These are phyloP conservation scores for Sporothrix variecibatus DNA, from an alignment of 2,329 filamentous ascomycete genomes.

Conservation along the genomic window DNA sequence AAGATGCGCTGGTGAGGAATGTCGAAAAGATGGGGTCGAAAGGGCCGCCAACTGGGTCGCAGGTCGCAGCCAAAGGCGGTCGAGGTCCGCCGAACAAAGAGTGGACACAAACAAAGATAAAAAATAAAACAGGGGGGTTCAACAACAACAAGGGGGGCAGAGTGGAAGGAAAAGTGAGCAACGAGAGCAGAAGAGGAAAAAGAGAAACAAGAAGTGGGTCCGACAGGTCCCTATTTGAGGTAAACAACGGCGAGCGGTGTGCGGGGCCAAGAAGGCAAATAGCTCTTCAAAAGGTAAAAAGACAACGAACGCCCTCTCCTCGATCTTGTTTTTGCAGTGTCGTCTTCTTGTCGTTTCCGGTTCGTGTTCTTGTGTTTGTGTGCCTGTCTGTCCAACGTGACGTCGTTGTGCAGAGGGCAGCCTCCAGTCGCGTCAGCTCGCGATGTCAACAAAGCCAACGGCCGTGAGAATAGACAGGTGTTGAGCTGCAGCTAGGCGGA, in stretches of 20 bases:
- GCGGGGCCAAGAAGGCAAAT: neutral
- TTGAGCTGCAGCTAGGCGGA: neutral
- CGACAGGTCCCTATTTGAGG: neutral
- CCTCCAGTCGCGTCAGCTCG: slow-evolving; percentile 12
- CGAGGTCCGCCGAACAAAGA: neutral
- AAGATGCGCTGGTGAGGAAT: slow-evolving; percentile 16
- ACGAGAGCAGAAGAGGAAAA: neutral
- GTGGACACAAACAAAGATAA: slow-evolving; percentile 20
- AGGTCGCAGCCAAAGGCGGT: slow-evolving; percentile 20
- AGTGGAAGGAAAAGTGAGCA: neutral
- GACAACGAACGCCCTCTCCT: neutral
- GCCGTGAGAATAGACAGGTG: neutral
- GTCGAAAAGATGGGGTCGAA: slow-evolving; percentile 16
- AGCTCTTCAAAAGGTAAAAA: neutral
- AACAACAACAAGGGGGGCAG: neutral
- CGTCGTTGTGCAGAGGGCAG: neutral
- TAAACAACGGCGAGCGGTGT: slow-evolving; percentile 19
- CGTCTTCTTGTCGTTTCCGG: neutral
- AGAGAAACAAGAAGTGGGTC: slow-evolving; percentile 17
- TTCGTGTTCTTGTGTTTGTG: neutral
- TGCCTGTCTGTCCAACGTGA: slow-evolving; percentile 1
- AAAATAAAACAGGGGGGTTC: slow-evolving; percentile 19
- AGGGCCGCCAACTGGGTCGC: slow-evolving; percentile 20
- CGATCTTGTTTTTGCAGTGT: neutral
- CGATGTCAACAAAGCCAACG: slow-evolving; percentile 20